These are phyloP conservation scores for Dendrostoma leiphaemia DNA, from an alignment of 2,329 filamentous ascomycete genomes.

Conservation along the genomic window DNA sequence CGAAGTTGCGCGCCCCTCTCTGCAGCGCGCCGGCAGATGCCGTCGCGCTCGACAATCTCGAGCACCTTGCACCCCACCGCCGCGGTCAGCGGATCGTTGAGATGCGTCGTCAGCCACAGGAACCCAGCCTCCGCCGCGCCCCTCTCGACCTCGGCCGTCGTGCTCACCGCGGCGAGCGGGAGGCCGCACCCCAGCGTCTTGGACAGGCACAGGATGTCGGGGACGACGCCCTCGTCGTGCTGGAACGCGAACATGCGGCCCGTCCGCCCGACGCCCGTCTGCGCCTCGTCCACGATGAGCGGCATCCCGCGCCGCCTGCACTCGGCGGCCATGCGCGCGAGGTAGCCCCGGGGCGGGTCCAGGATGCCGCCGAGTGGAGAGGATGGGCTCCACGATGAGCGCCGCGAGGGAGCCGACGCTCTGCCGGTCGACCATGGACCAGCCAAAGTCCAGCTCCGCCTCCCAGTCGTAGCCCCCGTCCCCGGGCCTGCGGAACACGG, in stretches of 20 bases:
- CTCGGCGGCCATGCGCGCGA: slow-evolving; percentile 48
- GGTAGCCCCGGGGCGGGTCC: slow-evolving; percentile 53
- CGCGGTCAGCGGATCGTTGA: slow-evolving; percentile 53
- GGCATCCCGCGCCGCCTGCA: slow-evolving; percentile 56
- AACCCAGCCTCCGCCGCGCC: slow-evolving; percentile 43
- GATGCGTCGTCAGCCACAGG: slow-evolving; percentile 50
- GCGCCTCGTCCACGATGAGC: slow-evolving; percentile 59
- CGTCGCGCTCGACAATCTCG: slow-evolving; percentile 50
- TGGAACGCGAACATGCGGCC: slow-evolving; percentile 60
- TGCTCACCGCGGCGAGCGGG: slow-evolving; percentile 48
- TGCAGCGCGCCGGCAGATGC: slow-evolving; percentile 38
- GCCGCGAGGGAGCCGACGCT: slow-evolving; percentile 60
- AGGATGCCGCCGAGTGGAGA: slow-evolving; percentile 56
- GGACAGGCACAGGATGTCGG: slow-evolving; percentile 49
- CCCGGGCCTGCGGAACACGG: slow-evolving; percentile 50
- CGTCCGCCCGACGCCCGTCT: slow-evolving; percentile 55
- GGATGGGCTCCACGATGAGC: slow-evolving; percentile 60
- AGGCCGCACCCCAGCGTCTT: slow-evolving; percentile 56
- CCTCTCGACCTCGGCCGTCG: slow-evolving; percentile 45
- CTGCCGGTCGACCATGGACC: slow-evolving; percentile 57
- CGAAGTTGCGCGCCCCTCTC: slow-evolving; percentile 42
- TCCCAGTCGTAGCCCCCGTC: slow-evolving; percentile 66
- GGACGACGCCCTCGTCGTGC: slow-evolving; percentile 44
- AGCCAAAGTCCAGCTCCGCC: slow-evolving; percentile 61
- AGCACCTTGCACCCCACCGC: slow-evolving; percentile 54